Percentiles rank a stretch among this genome's conserved stretches.
These are phyloP conservation scores for Aspergillus sp. DNA, from an alignment of 2,329 filamentous ascomycete genomes.

Conservation along the genomic window DNA sequence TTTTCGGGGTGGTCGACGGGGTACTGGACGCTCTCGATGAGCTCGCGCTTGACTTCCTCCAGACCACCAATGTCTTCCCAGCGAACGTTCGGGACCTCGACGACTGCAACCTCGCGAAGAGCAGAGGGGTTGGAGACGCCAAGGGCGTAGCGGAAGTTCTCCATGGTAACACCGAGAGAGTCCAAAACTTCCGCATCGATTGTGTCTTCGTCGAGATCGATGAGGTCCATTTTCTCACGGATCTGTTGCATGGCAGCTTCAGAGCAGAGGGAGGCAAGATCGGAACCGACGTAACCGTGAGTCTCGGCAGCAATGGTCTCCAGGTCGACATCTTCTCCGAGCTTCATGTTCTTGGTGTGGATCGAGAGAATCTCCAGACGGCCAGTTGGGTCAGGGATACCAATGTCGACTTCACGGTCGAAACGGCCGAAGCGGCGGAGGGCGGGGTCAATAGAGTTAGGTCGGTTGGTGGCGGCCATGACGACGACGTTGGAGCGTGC, in stretches of 20 bases:
- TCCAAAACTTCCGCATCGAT: constrained; percentile 98
- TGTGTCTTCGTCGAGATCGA: constrained; percentile 97
- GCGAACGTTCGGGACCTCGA: constrained; percentile 98
- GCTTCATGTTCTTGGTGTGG: constrained; percentile 99
- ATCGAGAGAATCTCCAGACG: constrained; percentile 99
- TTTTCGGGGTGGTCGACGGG: constrained; percentile 99
- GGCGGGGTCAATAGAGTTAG: constrained; percentile 97
- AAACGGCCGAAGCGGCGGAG: constrained; percentile 98
- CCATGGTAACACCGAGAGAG: constrained; percentile 97
- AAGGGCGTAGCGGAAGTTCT: constrained; percentile 99
- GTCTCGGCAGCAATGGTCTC: constrained; percentile 97
- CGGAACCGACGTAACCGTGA: constrained; percentile 97
- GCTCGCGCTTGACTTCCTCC: constrained; percentile 97
- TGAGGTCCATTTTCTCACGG: constrained; percentile 99
- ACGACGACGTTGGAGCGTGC: constrained; percentile 97
- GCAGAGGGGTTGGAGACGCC: constrained; percentile 98
- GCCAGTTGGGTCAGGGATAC: constrained; percentile 94
- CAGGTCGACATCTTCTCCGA: constrained; percentile 92
- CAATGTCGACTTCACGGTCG: constrained; percentile 98
- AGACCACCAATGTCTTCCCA: constrained; percentile 99
- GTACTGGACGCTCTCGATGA: constrained; percentile 98
- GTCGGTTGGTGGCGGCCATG: constrained; percentile 98
- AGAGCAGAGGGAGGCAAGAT: constrained; percentile 96
- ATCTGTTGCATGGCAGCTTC: constrained; percentile 99
- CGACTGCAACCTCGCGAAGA: constrained; percentile 96